Evolutionary conservation across 306 rosid species (phyloP), one percentile per base, ranked within the genome.

Genomic region (Lathyrus oleraceus): DNA sequence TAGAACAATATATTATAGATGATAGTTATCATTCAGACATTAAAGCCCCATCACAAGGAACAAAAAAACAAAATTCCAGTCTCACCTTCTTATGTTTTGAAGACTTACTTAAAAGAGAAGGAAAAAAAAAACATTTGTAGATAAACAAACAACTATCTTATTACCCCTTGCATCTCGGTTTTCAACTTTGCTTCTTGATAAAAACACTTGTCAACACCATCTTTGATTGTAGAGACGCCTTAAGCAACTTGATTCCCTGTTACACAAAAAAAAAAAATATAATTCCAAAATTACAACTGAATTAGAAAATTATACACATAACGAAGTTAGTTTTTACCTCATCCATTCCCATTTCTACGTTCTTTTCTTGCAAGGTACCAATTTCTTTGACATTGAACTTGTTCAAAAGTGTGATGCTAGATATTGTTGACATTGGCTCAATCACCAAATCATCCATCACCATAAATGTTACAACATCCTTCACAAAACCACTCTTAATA

Each of bases 401-500:
- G 15, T 48, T 69, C 0, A 85, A 70, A 12, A 77, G 0, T 0
- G 85, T 30, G 1, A 82, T 69, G 7, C 71, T 11, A 0, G 89
- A 82, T 16, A 78, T 71, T 2, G 49, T 57, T 16, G 88, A 81
- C 85, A 81, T 65, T 3, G 82, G 82, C 2, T 65, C 3, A 36
- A 84, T 62, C 0, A 47, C 56, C 6, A 85, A 61, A 57, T 85
- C 86, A 70, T 82, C 84, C 79, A 63, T 85, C 14, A 79, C 81
- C 76, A 74, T 82, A 38, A 82, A 79, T 0, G 84, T 76, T 1
- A 81, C 76, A 0, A 81, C 59, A 1, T 60, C 89, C 42, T 79
- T 79, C 40, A 85, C 86, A 45, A 61, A 51, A 7, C 39, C 39
- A 35, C 8, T 32, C 38, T 32, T 32, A 2, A 32, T 32, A 32